Base-by-base conservation (phyloP, 805 yeast species). In the Myxozyma neglecta region DNA sequence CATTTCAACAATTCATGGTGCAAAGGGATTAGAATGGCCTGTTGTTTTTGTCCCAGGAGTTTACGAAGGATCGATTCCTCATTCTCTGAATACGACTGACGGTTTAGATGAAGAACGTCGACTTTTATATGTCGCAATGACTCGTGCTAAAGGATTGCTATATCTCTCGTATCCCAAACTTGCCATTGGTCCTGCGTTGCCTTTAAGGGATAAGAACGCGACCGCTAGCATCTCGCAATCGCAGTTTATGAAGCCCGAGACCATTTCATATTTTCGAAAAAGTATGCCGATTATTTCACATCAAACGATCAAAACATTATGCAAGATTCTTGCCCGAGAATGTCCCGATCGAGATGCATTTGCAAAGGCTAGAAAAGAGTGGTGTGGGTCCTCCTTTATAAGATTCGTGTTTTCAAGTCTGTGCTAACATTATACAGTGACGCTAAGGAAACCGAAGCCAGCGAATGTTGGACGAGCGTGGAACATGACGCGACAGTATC, bases 21-120 rank as follows among this genome's bases (percentile, higher is more conserved):
- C 97, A 1, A 93, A 93, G 72, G 99, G 99, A 0, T 77, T 92
- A 1, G 99, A 93, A 72, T 93, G 98, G 97, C 93, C 96, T 0
- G 83, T 89, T 13, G 97, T 93, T 0, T 89, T 90, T 70, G 82
- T 90, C 11, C 90, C 96, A 0, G 87, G 89, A 0, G 74, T 89
- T 16, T 78, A 82, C 37, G 89, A 88, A 51, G 87, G 88, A 0
- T 73, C 83, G 13, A 75, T 89, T 11, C 96, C 96, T 0, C 83
- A 1, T 81, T 74, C 66, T 35, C 32, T n/a, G 70, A 71, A 39
- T 66, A 64, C 59, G 6, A 69, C 65, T 4, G 73, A 69, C 11
- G 67, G 75, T 10, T 45, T 83, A 1, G 81, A 87, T 65, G 98
- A 93, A 74, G 97, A 91, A 70, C 75, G 96, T 57, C 73, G 98